Conservation (phyloP, 1,139 yeast genomes). For the Meyerozyma sp. region DNA sequence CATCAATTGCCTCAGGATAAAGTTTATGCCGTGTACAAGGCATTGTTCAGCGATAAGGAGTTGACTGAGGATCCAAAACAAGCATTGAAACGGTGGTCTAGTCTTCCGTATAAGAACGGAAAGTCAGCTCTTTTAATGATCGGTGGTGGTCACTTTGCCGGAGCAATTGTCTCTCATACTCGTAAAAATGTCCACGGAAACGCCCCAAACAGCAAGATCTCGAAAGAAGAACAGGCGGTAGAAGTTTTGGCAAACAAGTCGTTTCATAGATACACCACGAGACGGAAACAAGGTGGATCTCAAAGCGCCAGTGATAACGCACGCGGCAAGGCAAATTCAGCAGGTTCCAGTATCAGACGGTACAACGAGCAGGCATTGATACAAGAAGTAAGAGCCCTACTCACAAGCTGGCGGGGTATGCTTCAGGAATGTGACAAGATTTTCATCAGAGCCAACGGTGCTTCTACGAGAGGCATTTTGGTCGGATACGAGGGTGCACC, state of each 20-base stretch:
- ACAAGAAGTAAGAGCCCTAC: slow-evolving; percentile 66
- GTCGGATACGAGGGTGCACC: slow-evolving; percentile 62
- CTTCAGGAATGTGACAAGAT: slow-evolving; percentile 60
- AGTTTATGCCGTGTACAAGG: slow-evolving; percentile 67
- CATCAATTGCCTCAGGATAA: slow-evolving; percentile 35
- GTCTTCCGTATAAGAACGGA: slow-evolving; percentile 14
- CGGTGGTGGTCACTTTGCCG: slow-evolving; percentile 98
- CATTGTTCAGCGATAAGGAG: slow-evolving; percentile 43
- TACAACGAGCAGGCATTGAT: slow-evolving; percentile 82
- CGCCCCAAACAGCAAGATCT: slow-evolving; percentile 37
- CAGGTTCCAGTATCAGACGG: slow-evolving; percentile 87
- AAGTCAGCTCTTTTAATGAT: slow-evolving; percentile 83
- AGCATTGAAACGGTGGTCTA: slow-evolving; percentile 29
- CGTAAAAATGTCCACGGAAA: slow-evolving; percentile 53
- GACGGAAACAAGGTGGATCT: slow-evolving; percentile 97
- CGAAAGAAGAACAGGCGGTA: slow-evolving; percentile 53
- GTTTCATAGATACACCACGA: slow-evolving; percentile 90
- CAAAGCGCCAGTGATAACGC: slow-evolving; percentile 91
- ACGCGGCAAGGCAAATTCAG: slow-evolving; percentile 92
- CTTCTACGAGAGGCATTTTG: slow-evolving; percentile 57
- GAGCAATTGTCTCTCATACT: slow-evolving; percentile 79
- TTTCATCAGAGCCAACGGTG: slow-evolving; percentile 82
- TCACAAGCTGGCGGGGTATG: slow-evolving; percentile 59
- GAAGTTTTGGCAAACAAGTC: slow-evolving; percentile 73
- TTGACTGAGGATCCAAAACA: slow-evolving; percentile 33